Evolutionary conservation across 352 stramenopile species (phyloP), one percentile per base, ranked within the genome.

Genomic region (Pythium brachiatum): DNA sequence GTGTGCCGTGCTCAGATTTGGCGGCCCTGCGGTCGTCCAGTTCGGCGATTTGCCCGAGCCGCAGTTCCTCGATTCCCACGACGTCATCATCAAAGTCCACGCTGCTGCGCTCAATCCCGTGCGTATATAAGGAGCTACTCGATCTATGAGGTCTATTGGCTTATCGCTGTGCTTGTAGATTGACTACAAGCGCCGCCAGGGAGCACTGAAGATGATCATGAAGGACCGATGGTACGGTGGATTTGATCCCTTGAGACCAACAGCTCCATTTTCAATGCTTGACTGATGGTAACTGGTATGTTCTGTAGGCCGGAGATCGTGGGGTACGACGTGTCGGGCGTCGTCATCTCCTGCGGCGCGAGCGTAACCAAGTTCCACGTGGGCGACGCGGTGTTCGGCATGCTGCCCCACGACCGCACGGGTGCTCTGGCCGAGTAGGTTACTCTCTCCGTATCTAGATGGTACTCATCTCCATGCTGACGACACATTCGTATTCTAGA

Each of bases 161-260:
- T 38, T 3, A 36, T 2, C 13, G 4, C 7, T 20, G 13, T 44
- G 21, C 6, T 4, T 60, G n/a, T 59, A 92, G 83, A 72, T 93
- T 34, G 84, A 93, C 69, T 93, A 89, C 72, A 93, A 93, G 69
- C 73, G 81, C 21, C 81, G 84, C 6, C 75, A 93, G 57, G 84
- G 84, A 8, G 77, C 77, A 34, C 58, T 90, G 29, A 92, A 92
- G 65, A 64, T 86, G 61, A 66, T 92, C 27, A 54, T 87, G 39
- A 52, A 70, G 7, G 60, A 81, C 29, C 60, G 56, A 55, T 78
- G 70, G 64, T 71, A 54, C 12, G 29, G 1, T 51, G 31, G 3
- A 6, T 27, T 39, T 39, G 34, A 39, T 13, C 34, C 11, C 7
- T 39, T 13, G 34, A 13, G 12, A n/a, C n/a, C n/a, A n/a, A n/a